phyloP scores from a whole-genome alignment of 129 eudicot species.

The Apium graveolens region DNA sequence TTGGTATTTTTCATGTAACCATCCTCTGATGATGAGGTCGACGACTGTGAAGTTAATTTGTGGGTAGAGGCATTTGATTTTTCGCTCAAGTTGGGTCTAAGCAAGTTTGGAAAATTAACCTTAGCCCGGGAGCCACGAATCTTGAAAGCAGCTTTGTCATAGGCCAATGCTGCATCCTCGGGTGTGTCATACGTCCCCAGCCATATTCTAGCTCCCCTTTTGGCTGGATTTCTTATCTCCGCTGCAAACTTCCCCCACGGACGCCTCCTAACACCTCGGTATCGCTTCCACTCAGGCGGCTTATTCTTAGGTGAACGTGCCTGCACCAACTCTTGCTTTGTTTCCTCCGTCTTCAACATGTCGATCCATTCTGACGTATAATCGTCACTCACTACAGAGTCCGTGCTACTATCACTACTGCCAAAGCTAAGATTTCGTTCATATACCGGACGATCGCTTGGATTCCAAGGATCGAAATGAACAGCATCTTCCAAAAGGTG shows the following conservation, averaged over 20 bases:
- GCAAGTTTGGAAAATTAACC: conserved; percentile 10
- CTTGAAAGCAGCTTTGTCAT: conserved; percentile 28
- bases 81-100: neutral
- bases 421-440: conserved; percentile 2
- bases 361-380: neutral
- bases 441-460: neutral
- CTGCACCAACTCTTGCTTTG: neutral
- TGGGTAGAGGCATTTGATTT: neutral
- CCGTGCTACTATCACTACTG: neutral
- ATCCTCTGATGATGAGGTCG: neutral
- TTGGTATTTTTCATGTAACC: neutral
- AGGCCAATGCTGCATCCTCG: conserved; percentile 36
- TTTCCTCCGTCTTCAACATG: neutral
- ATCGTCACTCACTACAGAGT: neutral
- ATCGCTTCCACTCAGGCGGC: neutral
- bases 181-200: conserved; percentile 11
- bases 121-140: conserved; percentile 21
- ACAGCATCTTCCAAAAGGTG: conserved; percentile 6
- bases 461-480: neutral
- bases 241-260: conserved; percentile 10
- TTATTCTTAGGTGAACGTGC: neutral
- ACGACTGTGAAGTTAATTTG: neutral
- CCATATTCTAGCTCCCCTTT: neutral
- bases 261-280: conserved; percentile 5
- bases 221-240: conserved; percentile 9